Conservation (phyloP, 73 alveolate species). For the Tetrahymena elliotti region DNA sequence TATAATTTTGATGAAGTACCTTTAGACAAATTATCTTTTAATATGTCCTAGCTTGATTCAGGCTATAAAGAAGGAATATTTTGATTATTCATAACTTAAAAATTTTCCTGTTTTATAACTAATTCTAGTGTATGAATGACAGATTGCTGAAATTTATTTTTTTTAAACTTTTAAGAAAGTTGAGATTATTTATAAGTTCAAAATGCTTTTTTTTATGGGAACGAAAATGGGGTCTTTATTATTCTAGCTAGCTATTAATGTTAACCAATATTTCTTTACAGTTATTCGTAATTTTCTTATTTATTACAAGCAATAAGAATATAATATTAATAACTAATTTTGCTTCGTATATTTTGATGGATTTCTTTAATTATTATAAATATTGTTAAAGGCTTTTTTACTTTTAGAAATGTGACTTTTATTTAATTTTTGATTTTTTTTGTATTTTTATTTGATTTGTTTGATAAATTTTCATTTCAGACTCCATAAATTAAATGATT, state of each 20-base stretch:
- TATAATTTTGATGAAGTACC: not conserved
- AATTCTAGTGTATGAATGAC: not conserved
- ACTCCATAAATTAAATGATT: not conserved
- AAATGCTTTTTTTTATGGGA: not conserved
- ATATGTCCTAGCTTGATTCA: not conserved
- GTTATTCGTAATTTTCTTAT: not conserved
- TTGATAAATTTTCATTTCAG: not conserved
- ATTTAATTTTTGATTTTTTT: not conserved
- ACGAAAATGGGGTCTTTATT: not conserved
- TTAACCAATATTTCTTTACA: not conserved
- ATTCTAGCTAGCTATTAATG: not conserved
- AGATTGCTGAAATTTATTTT: not conserved
- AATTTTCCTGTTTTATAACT: not conserved
- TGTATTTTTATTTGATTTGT: not conserved
- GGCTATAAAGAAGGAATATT: not conserved
- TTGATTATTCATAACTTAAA: not conserved
- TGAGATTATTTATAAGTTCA: not conserved
- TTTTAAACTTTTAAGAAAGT: not conserved
- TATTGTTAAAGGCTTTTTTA: not conserved
- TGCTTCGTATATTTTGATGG: not conserved
- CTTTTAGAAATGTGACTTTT: not conserved
- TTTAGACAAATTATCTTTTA: not conserved
- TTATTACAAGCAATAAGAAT: not conserved
- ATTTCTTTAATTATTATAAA: not conserved
- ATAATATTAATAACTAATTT: not conserved